Conservation (phyloP, 2,329 filamentous ascomycete genomes). For the Grosmannia serpens region DNA sequence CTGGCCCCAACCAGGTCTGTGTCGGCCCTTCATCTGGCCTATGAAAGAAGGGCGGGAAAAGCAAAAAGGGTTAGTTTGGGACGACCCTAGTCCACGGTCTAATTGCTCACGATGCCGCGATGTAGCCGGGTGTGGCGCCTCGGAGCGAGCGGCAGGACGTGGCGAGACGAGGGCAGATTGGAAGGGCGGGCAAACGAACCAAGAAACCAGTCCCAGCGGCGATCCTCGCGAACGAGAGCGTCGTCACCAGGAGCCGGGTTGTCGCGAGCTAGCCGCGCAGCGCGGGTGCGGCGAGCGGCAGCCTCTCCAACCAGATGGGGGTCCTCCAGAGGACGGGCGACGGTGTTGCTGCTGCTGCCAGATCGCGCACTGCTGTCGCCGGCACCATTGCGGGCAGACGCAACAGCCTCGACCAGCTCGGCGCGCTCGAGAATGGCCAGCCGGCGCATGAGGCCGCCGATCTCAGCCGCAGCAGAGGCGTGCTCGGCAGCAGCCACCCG, state of each 20-base stretch:
- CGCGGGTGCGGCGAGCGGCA: constrained; percentile 45
- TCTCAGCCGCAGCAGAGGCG: constrained; percentile 21
- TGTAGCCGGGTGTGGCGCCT: constrained; percentile 1
- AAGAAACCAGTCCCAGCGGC: constrained; percentile 49
- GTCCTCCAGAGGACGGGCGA: constrained; percentile 47
- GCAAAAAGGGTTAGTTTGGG: not conserved
- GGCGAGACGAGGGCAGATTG: constrained; percentile 16
- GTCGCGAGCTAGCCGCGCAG: constrained; percentile 46
- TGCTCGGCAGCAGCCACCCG: constrained; percentile 38
- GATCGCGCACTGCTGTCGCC: not conserved
- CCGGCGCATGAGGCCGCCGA: constrained; percentile 17
- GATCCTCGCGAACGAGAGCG: constrained; percentile 43
- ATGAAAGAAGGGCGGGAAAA: not conserved
- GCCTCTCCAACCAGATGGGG: constrained; percentile 56
- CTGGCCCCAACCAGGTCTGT: not conserved
- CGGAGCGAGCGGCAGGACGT: not conserved
- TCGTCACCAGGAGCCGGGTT: constrained; percentile 30
- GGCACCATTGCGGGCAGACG: constrained; percentile 4
- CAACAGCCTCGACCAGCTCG: constrained; percentile 22
- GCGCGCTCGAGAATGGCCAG: constrained; percentile 23
- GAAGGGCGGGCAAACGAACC: constrained; percentile 32
- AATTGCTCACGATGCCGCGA: constrained; percentile 1
- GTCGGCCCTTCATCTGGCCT: constrained; percentile 11
- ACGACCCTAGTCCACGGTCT: not conserved
- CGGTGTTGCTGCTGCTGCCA: constrained; percentile 8